phyloP scores from a whole-genome alignment of 805 yeast species.

The Starmerella kuoi region DNA sequence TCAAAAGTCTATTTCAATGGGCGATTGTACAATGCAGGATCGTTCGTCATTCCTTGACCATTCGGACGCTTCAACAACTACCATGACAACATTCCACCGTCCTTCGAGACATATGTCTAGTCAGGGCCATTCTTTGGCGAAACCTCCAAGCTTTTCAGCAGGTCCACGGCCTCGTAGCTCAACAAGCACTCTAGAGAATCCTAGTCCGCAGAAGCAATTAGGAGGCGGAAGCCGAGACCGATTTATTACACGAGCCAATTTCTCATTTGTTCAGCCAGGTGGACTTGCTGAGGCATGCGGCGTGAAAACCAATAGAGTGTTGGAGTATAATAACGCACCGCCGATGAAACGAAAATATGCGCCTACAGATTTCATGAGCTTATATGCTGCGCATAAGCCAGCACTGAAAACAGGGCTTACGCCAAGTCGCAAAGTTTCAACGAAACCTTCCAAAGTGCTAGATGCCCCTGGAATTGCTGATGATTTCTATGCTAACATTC shows the following conservation, averaged over 20 bases:
- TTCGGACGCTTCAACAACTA: not conserved
- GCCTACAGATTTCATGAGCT: conserved; percentile 12
- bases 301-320: conserved; percentile 63
- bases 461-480: conserved; percentile 94
- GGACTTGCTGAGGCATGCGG: conserved; percentile 43
- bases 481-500: conserved; percentile 77
- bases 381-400: conserved; percentile 21
- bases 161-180: too few species aligned
- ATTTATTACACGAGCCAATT: conserved; percentile 1
- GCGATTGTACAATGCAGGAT: not conserved
- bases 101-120: not conserved
- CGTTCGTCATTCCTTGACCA: not conserved
- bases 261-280: not conserved
- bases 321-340: conserved; percentile 85
- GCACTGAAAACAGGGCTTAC: conserved; percentile 18
- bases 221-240: conserved; percentile 1
- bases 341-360: conserved; percentile 21
- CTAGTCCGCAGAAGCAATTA: too few species aligned
- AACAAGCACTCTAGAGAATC: too few species aligned
- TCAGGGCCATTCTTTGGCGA: not conserved
- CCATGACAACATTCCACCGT: not conserved
- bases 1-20: too few species aligned
- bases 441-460: conserved; percentile 81
- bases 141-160: not conserved
- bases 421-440: conserved; percentile 49